Percentiles rank a stretch among this genome's conserved stretches.
These are phyloP conservation scores for Sporothrix luriei DNA, from an alignment of 2,329 filamentous ascomycete species.

Conservation along the genomic window DNA sequence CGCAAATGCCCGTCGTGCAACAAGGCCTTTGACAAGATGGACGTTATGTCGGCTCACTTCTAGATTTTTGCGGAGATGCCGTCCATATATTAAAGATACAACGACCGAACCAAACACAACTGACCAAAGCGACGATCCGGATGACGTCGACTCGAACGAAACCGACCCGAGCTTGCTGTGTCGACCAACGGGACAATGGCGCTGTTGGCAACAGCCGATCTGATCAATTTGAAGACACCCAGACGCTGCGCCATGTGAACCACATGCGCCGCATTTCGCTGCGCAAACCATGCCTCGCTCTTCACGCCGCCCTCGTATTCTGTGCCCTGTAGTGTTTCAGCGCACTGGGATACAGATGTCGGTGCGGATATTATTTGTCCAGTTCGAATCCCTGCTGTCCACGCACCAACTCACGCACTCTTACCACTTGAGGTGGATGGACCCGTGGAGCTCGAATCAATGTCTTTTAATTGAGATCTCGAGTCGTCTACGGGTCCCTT, in stretches of 20 bases:
- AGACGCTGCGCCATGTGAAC: background rate
- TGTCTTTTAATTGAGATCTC: background rate
- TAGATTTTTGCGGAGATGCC: conserved; percentile 29
- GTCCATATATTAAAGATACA: background rate
- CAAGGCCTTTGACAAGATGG: conserved; percentile 85
- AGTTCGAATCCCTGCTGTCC: background rate
- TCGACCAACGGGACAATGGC: background rate
- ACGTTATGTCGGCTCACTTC: conserved; percentile 74
- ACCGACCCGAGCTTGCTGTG: too few species aligned
- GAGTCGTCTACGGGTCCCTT: background rate
- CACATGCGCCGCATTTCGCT: background rate
- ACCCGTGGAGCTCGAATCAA: background rate
- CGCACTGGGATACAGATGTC: background rate
- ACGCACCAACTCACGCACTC: background rate
- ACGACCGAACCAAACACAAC: background rate
- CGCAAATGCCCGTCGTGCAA: conserved; percentile 95
- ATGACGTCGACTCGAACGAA: background rate
- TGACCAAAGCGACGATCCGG: background rate
- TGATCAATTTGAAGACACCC: background rate
- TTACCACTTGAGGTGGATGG: background rate
- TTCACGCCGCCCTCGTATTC: background rate
- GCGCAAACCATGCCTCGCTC: too few species aligned
- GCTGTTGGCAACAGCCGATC: background rate
- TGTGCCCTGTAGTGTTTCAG: background rate
- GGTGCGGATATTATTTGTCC: background rate